Conservation (phyloP, 2,329 filamentous ascomycete genomes). For the Fusarium denticulatum region DNA sequence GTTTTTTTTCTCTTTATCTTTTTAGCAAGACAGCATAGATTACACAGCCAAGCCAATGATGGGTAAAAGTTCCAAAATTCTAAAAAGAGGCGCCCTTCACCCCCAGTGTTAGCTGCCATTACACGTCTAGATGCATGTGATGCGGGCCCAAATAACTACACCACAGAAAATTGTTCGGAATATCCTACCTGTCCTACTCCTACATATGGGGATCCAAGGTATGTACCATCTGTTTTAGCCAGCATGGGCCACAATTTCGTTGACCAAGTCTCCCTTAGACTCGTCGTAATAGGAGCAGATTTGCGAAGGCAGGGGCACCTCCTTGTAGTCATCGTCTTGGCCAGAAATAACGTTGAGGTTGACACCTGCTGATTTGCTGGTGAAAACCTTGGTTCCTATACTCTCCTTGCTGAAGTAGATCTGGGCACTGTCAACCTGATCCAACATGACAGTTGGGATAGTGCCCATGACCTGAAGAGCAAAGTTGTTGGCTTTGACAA, state of each 20-base stretch:
- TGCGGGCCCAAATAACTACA: not conserved
- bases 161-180: not conserved
- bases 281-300: constrained; percentile 80
- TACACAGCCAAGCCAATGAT: not conserved
- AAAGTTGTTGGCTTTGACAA: constrained; percentile 95
- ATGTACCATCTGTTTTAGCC: constrained; percentile 63
- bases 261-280: constrained; percentile 78
- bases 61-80: constrained; percentile 6
- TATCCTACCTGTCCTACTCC: constrained; percentile 37
- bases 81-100: constrained; percentile 5
- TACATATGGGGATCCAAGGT: constrained; percentile 32
- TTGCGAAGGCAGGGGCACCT: constrained; percentile 89
- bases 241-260: constrained; percentile 94
- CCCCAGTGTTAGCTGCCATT: constrained; percentile 7
- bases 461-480: constrained; percentile 90
- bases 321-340: constrained; percentile 82
- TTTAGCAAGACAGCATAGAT: not conserved
- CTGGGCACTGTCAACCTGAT: constrained; percentile 90
- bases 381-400: constrained; percentile 81
- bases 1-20: not conserved
- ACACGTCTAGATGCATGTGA: constrained; percentile 24
- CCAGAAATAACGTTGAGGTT: constrained; percentile 85
- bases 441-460: constrained; percentile 87
- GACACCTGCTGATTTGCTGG: constrained; percentile 85
- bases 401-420: constrained; percentile 88